Conservation (phyloP, 768 basidiomycete species). For the Serendipita sp. region DNA sequence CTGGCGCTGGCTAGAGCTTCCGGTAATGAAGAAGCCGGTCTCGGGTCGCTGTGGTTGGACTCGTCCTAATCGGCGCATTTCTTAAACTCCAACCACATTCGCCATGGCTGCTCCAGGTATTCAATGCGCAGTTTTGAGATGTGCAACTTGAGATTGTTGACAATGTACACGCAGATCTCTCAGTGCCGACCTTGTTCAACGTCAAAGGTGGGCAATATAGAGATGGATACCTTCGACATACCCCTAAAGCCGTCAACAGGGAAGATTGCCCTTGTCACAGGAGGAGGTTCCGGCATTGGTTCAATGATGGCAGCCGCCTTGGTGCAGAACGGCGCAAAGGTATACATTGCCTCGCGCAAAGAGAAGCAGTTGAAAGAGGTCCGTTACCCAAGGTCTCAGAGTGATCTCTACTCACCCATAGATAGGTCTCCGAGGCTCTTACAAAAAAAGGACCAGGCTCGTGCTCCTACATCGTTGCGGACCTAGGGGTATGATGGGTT, state of each 20-base stretch:
- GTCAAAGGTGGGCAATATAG: constrained; percentile 56
- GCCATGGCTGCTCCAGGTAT: constrained; percentile 6
- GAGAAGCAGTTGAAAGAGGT: constrained; percentile 65
- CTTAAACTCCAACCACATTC: background rate
- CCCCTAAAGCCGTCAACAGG: background rate
- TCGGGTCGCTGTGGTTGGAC: background rate
- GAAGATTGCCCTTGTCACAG: constrained; percentile 53
- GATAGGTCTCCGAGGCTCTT: constrained; percentile 40
- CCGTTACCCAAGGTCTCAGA: constrained; percentile 10
- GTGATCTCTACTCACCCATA: background rate
- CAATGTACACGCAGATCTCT: constrained; percentile 28
- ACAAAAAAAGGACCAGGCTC: constrained; percentile 44
- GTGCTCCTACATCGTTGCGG: constrained; percentile 58
- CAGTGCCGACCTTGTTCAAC: constrained; percentile 39
- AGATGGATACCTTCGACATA: constrained; percentile 6
- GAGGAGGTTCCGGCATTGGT: constrained; percentile 72
- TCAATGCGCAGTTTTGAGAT: background rate
- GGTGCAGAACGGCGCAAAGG: constrained; percentile 72
- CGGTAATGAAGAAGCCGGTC: background rate
- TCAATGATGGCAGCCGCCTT: constrained; percentile 72
- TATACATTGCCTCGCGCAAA: constrained; percentile 81
- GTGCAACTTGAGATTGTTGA: background rate
- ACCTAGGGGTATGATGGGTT: constrained; percentile 42
- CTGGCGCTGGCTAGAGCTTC: background rate
- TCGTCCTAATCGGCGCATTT: background rate